phyloP scores from a whole-genome alignment of 1,284 basidiomycete species.

The Trichosporon coremiiforme region DNA sequence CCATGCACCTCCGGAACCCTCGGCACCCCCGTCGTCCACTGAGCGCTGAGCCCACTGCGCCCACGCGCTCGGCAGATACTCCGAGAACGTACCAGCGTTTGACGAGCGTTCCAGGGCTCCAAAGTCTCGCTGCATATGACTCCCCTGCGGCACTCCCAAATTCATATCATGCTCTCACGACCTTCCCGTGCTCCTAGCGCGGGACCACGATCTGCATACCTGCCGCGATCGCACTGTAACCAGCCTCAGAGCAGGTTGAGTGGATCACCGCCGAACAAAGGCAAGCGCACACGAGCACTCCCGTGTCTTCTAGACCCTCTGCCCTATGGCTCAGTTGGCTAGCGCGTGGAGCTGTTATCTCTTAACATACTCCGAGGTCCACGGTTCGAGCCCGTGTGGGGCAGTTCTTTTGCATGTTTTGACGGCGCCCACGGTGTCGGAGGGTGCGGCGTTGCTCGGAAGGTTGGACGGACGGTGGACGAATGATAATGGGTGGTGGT shows the following conservation, averaged over 20 bases:
- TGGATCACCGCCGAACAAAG: too few relatives aligned
- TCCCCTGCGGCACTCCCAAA: too few relatives aligned
- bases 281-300: not conserved
- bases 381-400: slow-evolving; percentile 1
- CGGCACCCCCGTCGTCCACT: too few relatives aligned
- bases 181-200: too few relatives aligned
- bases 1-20: too few relatives aligned
- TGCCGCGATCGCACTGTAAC: too few relatives aligned
- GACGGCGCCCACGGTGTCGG: not conserved
- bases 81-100: not conserved
- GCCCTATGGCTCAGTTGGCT: slow-evolving; percentile 2
- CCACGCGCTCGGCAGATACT: too few relatives aligned
- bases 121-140: not conserved
- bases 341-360: slow-evolving; percentile 1
- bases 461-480: not conserved
- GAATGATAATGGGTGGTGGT: not conserved
- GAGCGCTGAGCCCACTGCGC: too few relatives aligned
- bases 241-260: too few relatives aligned
- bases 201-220: too few relatives aligned
- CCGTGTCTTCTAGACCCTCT: not conserved
- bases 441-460: not conserved
- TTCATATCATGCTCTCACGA: too few relatives aligned
- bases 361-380: not conserved
- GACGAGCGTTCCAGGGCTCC: not conserved
- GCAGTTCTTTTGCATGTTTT: not conserved